Base-by-base conservation (phyloP, 106 monocot genomes). In the Apostasia ramifera region DNA sequence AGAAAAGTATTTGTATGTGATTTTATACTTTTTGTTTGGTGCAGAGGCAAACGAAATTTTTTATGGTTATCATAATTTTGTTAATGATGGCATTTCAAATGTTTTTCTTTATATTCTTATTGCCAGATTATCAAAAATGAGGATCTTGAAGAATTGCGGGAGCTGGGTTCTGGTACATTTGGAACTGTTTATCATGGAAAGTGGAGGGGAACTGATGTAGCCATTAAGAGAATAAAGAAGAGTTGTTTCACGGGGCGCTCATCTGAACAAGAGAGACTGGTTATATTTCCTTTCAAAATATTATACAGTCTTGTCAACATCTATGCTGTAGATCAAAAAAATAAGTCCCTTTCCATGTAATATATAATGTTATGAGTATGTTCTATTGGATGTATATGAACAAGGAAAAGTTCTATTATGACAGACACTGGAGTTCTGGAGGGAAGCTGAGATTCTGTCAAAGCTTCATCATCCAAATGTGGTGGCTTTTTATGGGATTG, bases 141-240 rank as follows among this genome's bases (percentile, higher is more conserved):
- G 44, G 95, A 95, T 76, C 91, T 95, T 54, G 95, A 95, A 74
- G 95, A 95, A 63, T 83, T 91, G 52, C 71, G 72, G 64, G 95
- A 91, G 75, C 69, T 95, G 13, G 95, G 95, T 72, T 88, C 95
- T 50, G 95, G 95, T 37, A 85, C 95, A 66, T 95, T 88, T 71
- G 95, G 95, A 60, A 95, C 91, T 38, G 95, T 95, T 38, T 95
- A 88, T 73, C 95, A 95, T 74, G 95, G 95, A 14, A 91, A 88
- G 80, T 95, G 95, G 95, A 91, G 88, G 74, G 95, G 95, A 66
- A 88, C 78, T 62, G 95, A 95, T 84, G 95, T 95, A 37, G 95
- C 95, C 50, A 95, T 95, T 72, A 95, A 95, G 67, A 55, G 91
- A 44, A 95, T 95, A 70, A 91, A 95, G 70, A 91, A 95, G 69